A percentile compares a stretch with the other conserved stretches of the same genome.
Evolutionary conservation across 495 filamentous ascomycete species (phyloP).

Genomic region (Aspergillus haitiensis): DNA sequence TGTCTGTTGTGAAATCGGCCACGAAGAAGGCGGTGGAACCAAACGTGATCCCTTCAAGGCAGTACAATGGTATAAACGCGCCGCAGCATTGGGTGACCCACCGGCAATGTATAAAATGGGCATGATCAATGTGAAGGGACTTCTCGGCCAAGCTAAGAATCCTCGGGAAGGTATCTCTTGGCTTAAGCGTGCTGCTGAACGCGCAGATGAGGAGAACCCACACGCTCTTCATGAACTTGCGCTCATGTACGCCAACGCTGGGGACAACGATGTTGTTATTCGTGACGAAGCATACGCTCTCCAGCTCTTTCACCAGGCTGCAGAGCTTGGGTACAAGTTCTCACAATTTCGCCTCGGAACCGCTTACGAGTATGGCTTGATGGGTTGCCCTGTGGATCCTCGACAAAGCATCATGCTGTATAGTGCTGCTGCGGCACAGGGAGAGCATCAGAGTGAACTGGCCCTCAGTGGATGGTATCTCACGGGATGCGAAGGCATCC

Average conservation of each 20-base stretch:
- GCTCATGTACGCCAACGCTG: slow-evolving; percentile 74
- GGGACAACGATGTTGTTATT: slow-evolving; percentile 66
- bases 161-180: slow-evolving; percentile 81
- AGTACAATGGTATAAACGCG: slow-evolving; percentile 96
- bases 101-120: slow-evolving; percentile 98
- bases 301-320: slow-evolving; percentile 81
- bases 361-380: slow-evolving; percentile 84
- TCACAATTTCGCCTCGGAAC: slow-evolving; percentile 87
- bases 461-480: slow-evolving; percentile 96
- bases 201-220: slow-evolving; percentile 85
- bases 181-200: slow-evolving; percentile 90
- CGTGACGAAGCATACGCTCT: slow-evolving; percentile 78
- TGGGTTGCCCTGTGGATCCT: slow-evolving; percentile 80
- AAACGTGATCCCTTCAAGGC: slow-evolving; percentile 88
- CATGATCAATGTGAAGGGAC: slow-evolving; percentile 89
- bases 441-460: slow-evolving; percentile 91
- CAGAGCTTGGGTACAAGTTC: slow-evolving; percentile 89
- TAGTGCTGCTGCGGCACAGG: slow-evolving; percentile 84
- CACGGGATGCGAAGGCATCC: slow-evolving; percentile 82
- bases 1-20: slow-evolving; percentile 96
- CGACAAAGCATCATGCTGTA: slow-evolving; percentile 90
- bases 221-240: slow-evolving; percentile 94
- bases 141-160: slow-evolving; percentile 87
- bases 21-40: slow-evolving; percentile 89
- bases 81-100: slow-evolving; percentile 83